Conservation (phyloP, 2,329 filamentous ascomycete species). For the Epichloe gansuensis region DNA sequence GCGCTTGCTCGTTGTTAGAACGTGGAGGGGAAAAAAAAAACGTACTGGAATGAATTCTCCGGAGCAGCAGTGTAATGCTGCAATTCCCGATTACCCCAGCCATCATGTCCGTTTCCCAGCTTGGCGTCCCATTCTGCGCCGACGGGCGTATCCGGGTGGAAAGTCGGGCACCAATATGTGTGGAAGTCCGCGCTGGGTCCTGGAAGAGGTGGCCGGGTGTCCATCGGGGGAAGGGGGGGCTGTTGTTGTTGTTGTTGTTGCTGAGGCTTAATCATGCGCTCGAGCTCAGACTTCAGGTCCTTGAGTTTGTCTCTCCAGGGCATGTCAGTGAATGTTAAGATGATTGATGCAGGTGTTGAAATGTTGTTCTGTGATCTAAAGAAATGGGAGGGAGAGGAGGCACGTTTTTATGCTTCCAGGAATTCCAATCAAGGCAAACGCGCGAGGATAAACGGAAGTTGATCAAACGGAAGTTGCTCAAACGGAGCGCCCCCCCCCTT, state of each 20-base stretch:
- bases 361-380: not conserved
- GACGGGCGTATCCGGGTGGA: conserved; percentile 32
- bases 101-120: conserved; percentile 40
- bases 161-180: conserved; percentile 40
- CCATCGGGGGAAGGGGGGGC: conserved; percentile 10
- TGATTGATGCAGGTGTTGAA: not conserved
- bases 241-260: not conserved
- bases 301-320: conserved; percentile 26
- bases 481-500: too few relatives aligned
- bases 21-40: not conserved
- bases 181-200: conserved; percentile 5
- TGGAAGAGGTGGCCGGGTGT: conserved; percentile 8
- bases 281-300: conserved; percentile 25
- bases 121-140: conserved; percentile 40
- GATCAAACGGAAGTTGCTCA: not conserved
- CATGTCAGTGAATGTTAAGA: conserved; percentile 12
- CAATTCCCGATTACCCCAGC: conserved; percentile 49
- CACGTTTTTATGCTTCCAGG: too few relatives aligned
- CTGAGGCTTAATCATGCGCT: conserved; percentile 20
- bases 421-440: too few relatives aligned
- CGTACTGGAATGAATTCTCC: conserved; percentile 39
- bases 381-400: too few relatives aligned
- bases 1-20: not conserved
- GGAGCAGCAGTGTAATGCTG: conserved; percentile 40
- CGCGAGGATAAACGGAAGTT: not conserved